phyloP scores from a whole-genome alignment of 768 basidiomycete species.

The Pholiota microspora region DNA sequence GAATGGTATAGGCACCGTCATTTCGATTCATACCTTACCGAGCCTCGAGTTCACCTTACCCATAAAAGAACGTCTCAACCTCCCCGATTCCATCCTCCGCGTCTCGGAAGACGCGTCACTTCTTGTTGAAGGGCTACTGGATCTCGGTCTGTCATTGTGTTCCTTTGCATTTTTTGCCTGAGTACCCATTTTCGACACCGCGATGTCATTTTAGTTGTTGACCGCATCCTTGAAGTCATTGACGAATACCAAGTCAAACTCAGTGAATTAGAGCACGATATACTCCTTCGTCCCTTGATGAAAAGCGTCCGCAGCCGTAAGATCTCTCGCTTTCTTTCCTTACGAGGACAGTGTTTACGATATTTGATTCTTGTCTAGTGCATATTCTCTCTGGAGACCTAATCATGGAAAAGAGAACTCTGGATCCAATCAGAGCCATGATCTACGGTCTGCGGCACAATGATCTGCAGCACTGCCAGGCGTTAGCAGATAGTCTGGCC shows the following conservation, averaged over 20 bases:
- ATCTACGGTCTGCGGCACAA: slow-evolving; percentile 66
- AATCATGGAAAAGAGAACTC: slow-evolving; percentile 68
- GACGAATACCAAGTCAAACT: slow-evolving; percentile 67
- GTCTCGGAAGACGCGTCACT: slow-evolving; percentile 60
- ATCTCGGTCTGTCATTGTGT: slow-evolving; percentile 33
- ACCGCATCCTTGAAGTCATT: slow-evolving; percentile 60
- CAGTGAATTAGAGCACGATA: slow-evolving; percentile 52
- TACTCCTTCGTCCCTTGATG: slow-evolving; percentile 59
- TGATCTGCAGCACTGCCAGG: slow-evolving; percentile 46
- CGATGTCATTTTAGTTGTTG: slow-evolving; percentile 45
- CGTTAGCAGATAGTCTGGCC: slow-evolving; percentile 22
- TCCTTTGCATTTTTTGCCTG: not conserved
- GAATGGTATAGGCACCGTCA: slow-evolving; percentile 46
- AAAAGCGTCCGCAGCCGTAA: slow-evolving; percentile 54
- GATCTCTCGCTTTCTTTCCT: slow-evolving; percentile 18
- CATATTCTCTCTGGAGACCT: slow-evolving; percentile 78
- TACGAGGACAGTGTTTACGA: not conserved
- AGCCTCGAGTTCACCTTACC: slow-evolving; percentile 48
- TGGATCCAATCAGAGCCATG: slow-evolving; percentile 64
- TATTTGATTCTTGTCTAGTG: slow-evolving; percentile 35
- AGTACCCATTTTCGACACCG: not conserved
- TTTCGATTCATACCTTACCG: slow-evolving; percentile 50
- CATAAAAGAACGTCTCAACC: slow-evolving; percentile 54
- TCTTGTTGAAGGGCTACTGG: slow-evolving; percentile 60
- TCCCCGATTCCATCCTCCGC: slow-evolving; percentile 58